phyloP scores from a whole-genome alignment of 1,139 yeast species.

The Diutina scorzettiae region DNA sequence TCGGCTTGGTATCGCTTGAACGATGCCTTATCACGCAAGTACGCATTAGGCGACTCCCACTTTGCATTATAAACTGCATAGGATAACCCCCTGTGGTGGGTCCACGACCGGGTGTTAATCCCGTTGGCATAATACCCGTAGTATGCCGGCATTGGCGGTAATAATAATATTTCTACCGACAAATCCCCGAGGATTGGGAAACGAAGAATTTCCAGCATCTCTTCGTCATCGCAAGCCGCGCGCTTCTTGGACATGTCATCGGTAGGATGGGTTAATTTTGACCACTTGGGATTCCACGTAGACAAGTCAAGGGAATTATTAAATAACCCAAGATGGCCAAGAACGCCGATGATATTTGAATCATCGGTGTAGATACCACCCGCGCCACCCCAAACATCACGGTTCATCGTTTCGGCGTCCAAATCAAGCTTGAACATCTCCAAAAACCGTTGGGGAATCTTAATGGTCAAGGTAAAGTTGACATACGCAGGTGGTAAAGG shows the following conservation, averaged over 20 bases:
- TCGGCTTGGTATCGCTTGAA: conserved; percentile 22
- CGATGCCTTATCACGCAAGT: conserved; percentile 18
- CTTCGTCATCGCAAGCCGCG: conserved; percentile 8
- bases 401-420: conserved; percentile 21
- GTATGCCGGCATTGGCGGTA: conserved; percentile 58
- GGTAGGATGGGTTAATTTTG: neutral
- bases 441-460: conserved; percentile 41
- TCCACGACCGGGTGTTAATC: conserved; percentile 67
- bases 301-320: conserved; percentile 17
- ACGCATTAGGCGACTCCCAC: conserved; percentile 30
- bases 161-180: conserved; percentile 53
- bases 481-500: conserved; percentile 41
- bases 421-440: conserved; percentile 14
- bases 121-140: conserved; percentile 56
- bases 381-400: conserved; percentile 86
- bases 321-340: conserved; percentile 66
- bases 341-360: conserved; percentile 65
- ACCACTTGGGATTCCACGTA: conserved; percentile 19
- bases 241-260: neutral
- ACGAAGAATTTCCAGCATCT: conserved; percentile 12
- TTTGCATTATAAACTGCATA: conserved; percentile 43
- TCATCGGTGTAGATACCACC: conserved; percentile 77
- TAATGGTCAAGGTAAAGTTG: conserved; percentile 50
- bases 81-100: conserved; percentile 60
- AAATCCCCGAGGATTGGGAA: conserved; percentile 30